phyloP scores from a whole-genome alignment of 2,329 filamentous ascomycete species.

The Lasiodiplodia citricola region DNA sequence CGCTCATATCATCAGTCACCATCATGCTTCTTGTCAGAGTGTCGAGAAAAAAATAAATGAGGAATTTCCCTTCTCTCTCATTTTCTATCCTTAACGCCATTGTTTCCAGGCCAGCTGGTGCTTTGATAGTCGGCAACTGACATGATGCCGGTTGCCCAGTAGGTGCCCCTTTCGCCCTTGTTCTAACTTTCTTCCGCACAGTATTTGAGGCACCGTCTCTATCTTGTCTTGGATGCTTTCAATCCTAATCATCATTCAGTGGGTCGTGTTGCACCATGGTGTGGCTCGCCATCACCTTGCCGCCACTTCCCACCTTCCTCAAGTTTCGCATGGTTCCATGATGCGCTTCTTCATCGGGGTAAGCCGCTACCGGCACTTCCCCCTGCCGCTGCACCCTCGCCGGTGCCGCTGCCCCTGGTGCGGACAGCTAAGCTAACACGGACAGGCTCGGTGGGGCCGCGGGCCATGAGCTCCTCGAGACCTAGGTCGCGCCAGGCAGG shows the following conservation, averaged over 20 bases:
- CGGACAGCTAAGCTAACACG: slow-evolving; percentile 17
- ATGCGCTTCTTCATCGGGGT: slow-evolving; percentile 11
- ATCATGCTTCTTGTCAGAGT: neutral
- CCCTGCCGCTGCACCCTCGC: slow-evolving; percentile 6
- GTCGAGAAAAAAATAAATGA: neutral
- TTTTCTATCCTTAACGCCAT: neutral
- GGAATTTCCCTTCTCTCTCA: neutral
- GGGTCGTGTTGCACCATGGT: neutral
- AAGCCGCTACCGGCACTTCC: slow-evolving; percentile 25
- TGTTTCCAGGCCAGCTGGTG: neutral
- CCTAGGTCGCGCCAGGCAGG: slow-evolving; percentile 81
- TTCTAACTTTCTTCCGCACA: neutral
- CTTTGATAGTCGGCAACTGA: neutral
- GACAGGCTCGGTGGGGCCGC: slow-evolving; percentile 55
- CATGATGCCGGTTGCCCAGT: neutral
- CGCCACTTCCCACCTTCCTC: neutral
- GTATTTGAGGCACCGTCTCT: neutral
- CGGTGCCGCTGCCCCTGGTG: slow-evolving; percentile 19
- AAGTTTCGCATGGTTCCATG: neutral
- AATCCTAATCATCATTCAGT: too few relatives aligned
- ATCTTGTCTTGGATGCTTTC: neutral
- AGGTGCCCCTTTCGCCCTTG: neutral
- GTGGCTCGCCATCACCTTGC: neutral
- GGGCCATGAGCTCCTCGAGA: slow-evolving; percentile 71
- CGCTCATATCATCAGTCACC: neutral